phyloP scores from a whole-genome alignment of 768 basidiomycete species.

The Tremella yokohamensis region DNA sequence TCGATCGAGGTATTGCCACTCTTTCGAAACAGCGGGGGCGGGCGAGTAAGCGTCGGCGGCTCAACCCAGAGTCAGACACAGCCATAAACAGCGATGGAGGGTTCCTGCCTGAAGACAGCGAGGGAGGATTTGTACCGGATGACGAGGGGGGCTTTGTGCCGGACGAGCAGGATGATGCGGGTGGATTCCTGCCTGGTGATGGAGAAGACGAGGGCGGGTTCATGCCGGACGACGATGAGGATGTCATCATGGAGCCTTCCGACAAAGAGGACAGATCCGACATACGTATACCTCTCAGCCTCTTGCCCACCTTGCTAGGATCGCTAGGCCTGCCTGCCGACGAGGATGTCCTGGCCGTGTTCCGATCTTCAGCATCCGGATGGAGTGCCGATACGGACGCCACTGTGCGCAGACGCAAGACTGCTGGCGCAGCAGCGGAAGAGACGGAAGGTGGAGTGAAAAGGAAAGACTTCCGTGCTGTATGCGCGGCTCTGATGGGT shows the following conservation, averaged over 20 bases:
- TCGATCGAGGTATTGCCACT: constrained; percentile 27
- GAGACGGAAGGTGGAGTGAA: constrained; percentile 32
- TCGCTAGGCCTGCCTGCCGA: constrained; percentile 42
- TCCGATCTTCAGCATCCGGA: constrained; percentile 41
- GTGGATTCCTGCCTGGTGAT: constrained; percentile 14
- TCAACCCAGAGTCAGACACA: constrained; percentile 6
- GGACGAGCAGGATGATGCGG: constrained; percentile 11
- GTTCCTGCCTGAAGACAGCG: constrained; percentile 17
- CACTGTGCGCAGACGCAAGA: constrained; percentile 2
- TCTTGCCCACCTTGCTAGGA: constrained; percentile 36
- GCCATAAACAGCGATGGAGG: constrained; percentile 7
- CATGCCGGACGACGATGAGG: constrained; percentile 24
- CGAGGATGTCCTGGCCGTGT: constrained; percentile 45
- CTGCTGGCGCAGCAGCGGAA: constrained; percentile 5
- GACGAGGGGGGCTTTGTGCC: constrained; percentile 31
- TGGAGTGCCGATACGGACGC: constrained; percentile 26
- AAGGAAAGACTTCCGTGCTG: constrained; percentile 46
- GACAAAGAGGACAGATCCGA: background rate
- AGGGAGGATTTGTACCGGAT: constrained; percentile 21
- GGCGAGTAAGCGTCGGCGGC: constrained; percentile 21
- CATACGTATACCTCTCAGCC: constrained; percentile 29
- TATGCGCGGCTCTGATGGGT: constrained; percentile 48
- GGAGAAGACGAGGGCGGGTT: constrained; percentile 25
- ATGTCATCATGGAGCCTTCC: constrained; percentile 7
- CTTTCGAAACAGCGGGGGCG: constrained; percentile 5